These are phyloP conservation scores for Juglanconis oblonga DNA, from an alignment of 2,329 filamentous ascomycete species.

Conservation along the genomic window DNA sequence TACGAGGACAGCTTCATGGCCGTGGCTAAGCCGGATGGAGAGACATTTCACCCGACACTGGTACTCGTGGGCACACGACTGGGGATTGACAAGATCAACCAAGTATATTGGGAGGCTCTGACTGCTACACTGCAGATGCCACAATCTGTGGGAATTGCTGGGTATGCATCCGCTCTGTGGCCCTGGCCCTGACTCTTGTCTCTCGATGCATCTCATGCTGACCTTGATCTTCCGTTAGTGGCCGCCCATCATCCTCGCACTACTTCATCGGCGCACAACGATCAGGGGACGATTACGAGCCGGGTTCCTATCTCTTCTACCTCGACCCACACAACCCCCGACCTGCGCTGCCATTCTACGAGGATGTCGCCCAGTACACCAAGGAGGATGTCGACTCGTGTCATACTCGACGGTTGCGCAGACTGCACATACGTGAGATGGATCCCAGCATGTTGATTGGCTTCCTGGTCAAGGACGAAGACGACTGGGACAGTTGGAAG, in stretches of 20 bases:
- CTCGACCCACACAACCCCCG: conserved; percentile 90
- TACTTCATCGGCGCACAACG: conserved; percentile 56
- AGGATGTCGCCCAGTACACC: conserved; percentile 57
- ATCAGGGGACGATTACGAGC: conserved; percentile 22
- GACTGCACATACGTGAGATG: conserved; percentile 86
- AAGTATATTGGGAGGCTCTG: conserved; percentile 92
- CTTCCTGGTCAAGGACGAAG: conserved; percentile 78
- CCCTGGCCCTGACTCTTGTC: not conserved
- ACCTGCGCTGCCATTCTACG: conserved; percentile 65
- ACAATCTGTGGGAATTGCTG: conserved; percentile 94
- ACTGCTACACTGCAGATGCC: conserved; percentile 79
- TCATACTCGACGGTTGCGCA: conserved; percentile 80
- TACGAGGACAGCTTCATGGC: conserved; percentile 86
- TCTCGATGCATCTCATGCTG: not conserved
- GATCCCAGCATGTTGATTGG: conserved; percentile 97
- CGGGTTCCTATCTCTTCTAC: conserved; percentile 82
- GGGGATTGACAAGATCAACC: conserved; percentile 91
- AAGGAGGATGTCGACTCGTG: conserved; percentile 75
- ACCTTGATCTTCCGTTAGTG: conserved; percentile 47
- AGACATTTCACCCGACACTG: conserved; percentile 75
- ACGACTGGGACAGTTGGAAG: conserved; percentile 84
- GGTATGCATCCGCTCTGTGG: conserved; percentile 48
- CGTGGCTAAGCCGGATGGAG: conserved; percentile 66
- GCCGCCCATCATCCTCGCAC: conserved; percentile 82
- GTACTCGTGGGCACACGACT: conserved; percentile 85